Evolutionary conservation across 495 filamentous ascomycete genomes (phyloP), one percentile per base, ranked within the genome.

Genomic region (Xylaria sp.): DNA sequence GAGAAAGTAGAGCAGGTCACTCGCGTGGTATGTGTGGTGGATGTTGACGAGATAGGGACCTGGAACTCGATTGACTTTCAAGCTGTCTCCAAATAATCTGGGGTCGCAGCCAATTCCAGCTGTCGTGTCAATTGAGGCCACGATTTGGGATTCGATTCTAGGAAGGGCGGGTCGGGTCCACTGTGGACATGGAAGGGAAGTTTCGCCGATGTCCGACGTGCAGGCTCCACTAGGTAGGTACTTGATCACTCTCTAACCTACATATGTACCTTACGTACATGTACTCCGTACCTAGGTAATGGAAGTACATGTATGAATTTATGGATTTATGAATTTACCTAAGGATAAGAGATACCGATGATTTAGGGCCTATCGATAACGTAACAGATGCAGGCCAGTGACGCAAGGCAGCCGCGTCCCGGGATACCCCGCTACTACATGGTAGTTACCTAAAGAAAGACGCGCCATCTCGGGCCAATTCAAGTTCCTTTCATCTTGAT

Each of bases 101-200:
- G 68, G 55, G 66, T 58, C 19, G 44, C 33, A 63, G n/a, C 70
- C 70, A 50, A 66, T 59, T 44, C 50, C 4, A 68, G 50, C 65
- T 58, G 65, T 37, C 61, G 26, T 67, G 52, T 76, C 73, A 76
- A 79, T 79, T 80, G 75, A 80, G 78, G 78, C 77, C 78, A 80
- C 78, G 78, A 78, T 79, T 77, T 77, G 70, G 70, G 73, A 72
- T 73, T 59, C 57, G 11, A 50, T 59, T 59, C 55, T 3, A 73
- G 21, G 4, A 67, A 17, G 21, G 50, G 29, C 0, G 26, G 33
- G n/a, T 15, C 8, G 35, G 35, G 14, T 31, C 52, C 68, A 29
- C 19, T 26, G 24, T 66, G 2, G 58, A 50, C 15, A 1, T 40
- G 72, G 75, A 72, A 71, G 19, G 44, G 41, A 59, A 29, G 55